Evolutionary conservation across 1,284 basidiomycete genomes (phyloP).

Genomic region (Leccinum holopus): DNA sequence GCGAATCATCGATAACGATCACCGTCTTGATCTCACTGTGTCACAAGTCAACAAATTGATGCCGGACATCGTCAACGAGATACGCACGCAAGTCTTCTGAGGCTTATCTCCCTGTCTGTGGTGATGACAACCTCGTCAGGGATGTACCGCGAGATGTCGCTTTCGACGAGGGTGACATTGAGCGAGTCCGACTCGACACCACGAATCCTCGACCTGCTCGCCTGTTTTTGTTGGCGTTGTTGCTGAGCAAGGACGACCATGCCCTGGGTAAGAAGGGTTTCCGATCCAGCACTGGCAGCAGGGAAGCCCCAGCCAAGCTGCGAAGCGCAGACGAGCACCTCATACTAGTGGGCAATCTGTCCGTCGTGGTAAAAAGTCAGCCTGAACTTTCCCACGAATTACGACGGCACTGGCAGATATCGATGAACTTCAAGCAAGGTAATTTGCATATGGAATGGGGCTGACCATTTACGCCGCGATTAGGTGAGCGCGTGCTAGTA

Average conservation of each 20-base stretch:
- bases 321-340: conserved; percentile 35
- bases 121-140: conserved; percentile 4
- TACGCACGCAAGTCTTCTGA: conserved; percentile 31
- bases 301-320: conserved; percentile 35
- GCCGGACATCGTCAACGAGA: neutral
- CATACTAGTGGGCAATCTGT: conserved; percentile 27
- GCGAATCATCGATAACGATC: conserved; percentile 46
- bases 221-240: conserved; percentile 14
- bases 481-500: no score
- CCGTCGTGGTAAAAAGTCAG: conserved; percentile 2
- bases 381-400: no score
- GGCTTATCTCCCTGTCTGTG: conserved; percentile 20
- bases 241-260: conserved; percentile 36
- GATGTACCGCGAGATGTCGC: conserved; percentile 31
- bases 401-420: no score
- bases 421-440: no score
- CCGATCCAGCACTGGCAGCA: conserved; percentile 5
- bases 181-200: conserved; percentile 17
- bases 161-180: conserved; percentile 31
- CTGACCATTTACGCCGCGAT: no score
- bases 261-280: conserved; percentile 25
- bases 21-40: conserved; percentile 37
- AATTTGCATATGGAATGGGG: no score
- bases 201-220: conserved; percentile 4
- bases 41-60: conserved; percentile 3